Conservation (phyloP, 129 eudicot species). For the Flaveria trinervia region DNA sequence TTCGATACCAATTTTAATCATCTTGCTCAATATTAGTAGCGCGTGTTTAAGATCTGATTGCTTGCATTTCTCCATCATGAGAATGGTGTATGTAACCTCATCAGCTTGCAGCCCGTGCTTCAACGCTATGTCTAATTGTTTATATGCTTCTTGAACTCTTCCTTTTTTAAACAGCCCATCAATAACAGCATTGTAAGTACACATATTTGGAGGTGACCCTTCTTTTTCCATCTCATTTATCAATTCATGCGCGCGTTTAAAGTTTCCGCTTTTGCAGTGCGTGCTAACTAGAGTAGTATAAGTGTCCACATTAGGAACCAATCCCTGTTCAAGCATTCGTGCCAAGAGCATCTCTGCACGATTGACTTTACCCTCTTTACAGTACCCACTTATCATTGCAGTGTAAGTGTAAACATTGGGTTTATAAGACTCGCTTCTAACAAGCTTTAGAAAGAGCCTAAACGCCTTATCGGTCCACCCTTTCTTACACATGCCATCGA, state of each 20-base stretch:
- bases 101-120: conserved; percentile 57
- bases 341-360: conserved; percentile 83
- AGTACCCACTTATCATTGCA: conserved; percentile 86
- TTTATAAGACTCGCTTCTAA: conserved; percentile 82
- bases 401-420: conserved; percentile 89
- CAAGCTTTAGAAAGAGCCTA: conserved; percentile 86
- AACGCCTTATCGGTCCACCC: conserved; percentile 98
- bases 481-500: conserved; percentile 88
- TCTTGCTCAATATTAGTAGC: conserved; percentile 54
- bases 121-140: conserved; percentile 41
- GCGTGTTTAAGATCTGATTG: conserved; percentile 50
- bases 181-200: conserved; percentile 62
- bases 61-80: conserved; percentile 60
- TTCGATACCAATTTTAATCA: conserved; percentile 57
- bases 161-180: conserved; percentile 68
- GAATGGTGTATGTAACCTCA: conserved; percentile 73
- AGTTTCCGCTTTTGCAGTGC: conserved; percentile 68
- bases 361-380: conserved; percentile 74
- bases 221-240: conserved; percentile 52
- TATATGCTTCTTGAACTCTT: conserved; percentile 59
- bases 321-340: conserved; percentile 76
- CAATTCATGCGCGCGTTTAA: conserved; percentile 67
- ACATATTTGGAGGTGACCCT: conserved; percentile 62
- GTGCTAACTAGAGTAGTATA: conserved; percentile 73
- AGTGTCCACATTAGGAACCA: conserved; percentile 70